Conservation (phyloP, 148 eudicot genomes). For the Rhododendron simsii region DNA sequence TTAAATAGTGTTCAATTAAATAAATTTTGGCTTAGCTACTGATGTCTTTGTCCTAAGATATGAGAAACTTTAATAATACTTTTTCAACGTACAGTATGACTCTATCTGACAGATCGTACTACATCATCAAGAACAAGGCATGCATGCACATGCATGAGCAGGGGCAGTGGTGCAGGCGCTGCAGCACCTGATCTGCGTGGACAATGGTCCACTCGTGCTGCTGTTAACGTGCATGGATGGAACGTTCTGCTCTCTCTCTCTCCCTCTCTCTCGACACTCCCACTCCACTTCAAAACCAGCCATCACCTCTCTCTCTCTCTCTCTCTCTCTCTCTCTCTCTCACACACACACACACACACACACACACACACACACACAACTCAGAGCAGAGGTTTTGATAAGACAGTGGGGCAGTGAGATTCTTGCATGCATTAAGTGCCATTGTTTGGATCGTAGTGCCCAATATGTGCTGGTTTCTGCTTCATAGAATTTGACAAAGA, state of each 20-base stretch:
- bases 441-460: constrained; percentile 2
- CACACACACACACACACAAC: not conserved
- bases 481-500: constrained; percentile 1
- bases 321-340: constrained; percentile 5
- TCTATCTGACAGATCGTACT: not conserved
- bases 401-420: constrained; percentile 6
- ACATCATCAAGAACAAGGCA: not conserved
- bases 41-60: no score
- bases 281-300: constrained; percentile 18
- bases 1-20: no score
- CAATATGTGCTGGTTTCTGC: not conserved
- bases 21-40: no score
- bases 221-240: constrained; percentile 36
- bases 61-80: no score
- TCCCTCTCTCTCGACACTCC: not conserved
- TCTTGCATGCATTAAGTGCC: constrained; percentile 6
- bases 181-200: constrained; percentile 50
- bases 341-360: not conserved
- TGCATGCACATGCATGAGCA: constrained; percentile 1
- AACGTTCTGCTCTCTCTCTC: constrained; percentile 16
- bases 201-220: constrained; percentile 37
- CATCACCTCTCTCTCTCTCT: constrained; percentile 18
- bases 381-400: not conserved
- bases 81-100: no score
- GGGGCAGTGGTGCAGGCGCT: constrained; percentile 16